Conservation (phyloP, 352 stramenopile species). For the Phytophthora multivora region DNA sequence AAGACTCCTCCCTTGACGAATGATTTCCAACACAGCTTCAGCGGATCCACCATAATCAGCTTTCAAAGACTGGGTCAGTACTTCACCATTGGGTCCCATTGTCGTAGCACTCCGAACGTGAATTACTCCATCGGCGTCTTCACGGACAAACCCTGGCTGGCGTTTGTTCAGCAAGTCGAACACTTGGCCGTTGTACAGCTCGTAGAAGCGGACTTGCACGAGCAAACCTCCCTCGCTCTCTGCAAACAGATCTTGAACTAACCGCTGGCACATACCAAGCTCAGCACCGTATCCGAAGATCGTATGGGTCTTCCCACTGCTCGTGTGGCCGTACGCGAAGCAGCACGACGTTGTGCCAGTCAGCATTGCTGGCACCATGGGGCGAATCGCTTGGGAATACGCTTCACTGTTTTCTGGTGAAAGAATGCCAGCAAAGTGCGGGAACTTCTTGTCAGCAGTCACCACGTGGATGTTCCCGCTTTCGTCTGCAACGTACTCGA, state of each 20-base stretch:
- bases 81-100: constrained; percentile 43
- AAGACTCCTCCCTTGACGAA: constrained; percentile 18
- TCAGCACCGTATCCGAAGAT: constrained; percentile 61
- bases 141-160: constrained; percentile 48
- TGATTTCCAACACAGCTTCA: constrained; percentile 26
- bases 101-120: constrained; percentile 59
- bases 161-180: constrained; percentile 57
- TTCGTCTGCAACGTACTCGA: constrained; percentile 24
- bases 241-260: constrained; percentile 43
- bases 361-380: constrained; percentile 34
- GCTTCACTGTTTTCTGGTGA: constrained; percentile 37
- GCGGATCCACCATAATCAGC: constrained; percentile 35
- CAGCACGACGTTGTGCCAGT: constrained; percentile 48
- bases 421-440: constrained; percentile 41
- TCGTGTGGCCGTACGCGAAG: constrained; percentile 67
- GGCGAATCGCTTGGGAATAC: constrained; percentile 36
- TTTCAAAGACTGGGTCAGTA: constrained; percentile 48
- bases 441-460: constrained; percentile 31
- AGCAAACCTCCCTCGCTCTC: constrained; percentile 13
- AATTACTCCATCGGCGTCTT: constrained; percentile 47
- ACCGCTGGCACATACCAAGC: constrained; percentile 44
- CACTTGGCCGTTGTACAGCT: constrained; percentile 65
- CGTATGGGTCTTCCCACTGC: constrained; percentile 67
- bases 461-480: background rate
- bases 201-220: constrained; percentile 59